Percentiles rank a stretch among this genome's conserved stretches.
Evolutionary conservation across 192 early-diverging fungal genomes (phyloP).

Genomic region (Coemansia sp.): DNA sequence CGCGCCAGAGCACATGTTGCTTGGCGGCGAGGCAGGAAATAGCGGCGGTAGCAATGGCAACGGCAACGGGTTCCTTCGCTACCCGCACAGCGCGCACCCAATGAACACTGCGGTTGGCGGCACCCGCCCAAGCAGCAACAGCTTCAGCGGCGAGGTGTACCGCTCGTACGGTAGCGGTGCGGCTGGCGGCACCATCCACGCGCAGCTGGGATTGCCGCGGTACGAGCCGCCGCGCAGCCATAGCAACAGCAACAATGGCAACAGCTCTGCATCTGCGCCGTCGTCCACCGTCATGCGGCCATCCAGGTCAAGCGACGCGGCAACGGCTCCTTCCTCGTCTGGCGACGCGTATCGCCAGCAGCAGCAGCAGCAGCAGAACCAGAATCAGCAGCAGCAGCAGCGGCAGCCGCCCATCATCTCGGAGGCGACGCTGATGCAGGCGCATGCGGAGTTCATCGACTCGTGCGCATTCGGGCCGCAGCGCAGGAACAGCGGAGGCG

Average conservation of each 20-base stretch:
- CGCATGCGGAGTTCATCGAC: conserved; percentile 11
- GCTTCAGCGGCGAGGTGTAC: conserved; percentile 34
- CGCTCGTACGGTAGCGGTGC: conserved; percentile 6
- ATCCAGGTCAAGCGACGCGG: conserved; percentile 1
- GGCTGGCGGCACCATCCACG: not conserved
- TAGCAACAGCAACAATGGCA: conserved; percentile 3
- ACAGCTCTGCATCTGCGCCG: conserved; percentile 46
- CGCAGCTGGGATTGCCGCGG: not conserved
- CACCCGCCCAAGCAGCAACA: conserved; percentile 45
- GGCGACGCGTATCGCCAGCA: conserved; percentile 9
- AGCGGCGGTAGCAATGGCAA: too few relatives aligned
- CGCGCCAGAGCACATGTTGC: conserved; percentile 4
- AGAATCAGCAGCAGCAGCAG: not conserved
- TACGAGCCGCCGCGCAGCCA: not conserved
- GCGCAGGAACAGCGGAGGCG: too few relatives aligned
- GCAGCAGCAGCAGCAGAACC: too few relatives aligned
- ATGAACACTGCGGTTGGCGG: conserved; percentile 27
- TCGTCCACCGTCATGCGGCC: conserved; percentile 38
- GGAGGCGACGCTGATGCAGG: conserved; percentile 30
- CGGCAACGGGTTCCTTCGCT: too few relatives aligned
- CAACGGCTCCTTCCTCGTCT: not conserved
- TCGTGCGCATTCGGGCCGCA: conserved; percentile 7
- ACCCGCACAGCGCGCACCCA: conserved; percentile 25
- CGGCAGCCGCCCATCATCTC: conserved; percentile 29
- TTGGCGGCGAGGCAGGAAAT: conserved; percentile 27